Conservation (phyloP, 1,139 yeast genomes). For the Taphrina deformans region DNA sequence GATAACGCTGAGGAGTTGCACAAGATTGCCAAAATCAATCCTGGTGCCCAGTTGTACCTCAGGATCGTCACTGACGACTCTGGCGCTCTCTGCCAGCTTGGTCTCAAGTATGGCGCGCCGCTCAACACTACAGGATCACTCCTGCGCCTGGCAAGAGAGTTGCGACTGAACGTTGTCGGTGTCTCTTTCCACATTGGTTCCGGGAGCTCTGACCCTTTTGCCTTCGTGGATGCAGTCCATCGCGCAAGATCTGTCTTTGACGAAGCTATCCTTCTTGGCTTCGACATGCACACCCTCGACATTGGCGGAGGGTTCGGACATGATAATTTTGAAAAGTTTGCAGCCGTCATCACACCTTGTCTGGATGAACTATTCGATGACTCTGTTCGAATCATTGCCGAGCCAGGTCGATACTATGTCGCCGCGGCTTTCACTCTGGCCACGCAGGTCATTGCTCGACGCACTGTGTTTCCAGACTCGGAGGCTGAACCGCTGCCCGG, state of each 20-base stretch:
- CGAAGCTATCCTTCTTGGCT: slow-evolving; percentile 53
- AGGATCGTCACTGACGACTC: slow-evolving; percentile 91
- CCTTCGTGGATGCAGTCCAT: slow-evolving; percentile 67
- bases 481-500: slow-evolving; percentile 25
- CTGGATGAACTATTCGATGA: slow-evolving; percentile 62
- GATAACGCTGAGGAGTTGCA: slow-evolving; percentile 83
- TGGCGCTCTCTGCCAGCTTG: slow-evolving; percentile 79
- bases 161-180: slow-evolving; percentile 69
- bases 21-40: slow-evolving; percentile 69
- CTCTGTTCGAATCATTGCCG: slow-evolving; percentile 70
- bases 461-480: slow-evolving; percentile 48
- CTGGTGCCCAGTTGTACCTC: slow-evolving; percentile 66
- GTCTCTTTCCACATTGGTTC: slow-evolving; percentile 96
- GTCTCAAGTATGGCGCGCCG: slow-evolving; percentile 86
- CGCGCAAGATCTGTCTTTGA: slow-evolving; percentile 76
- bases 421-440: slow-evolving; percentile 85
- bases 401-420: slow-evolving; percentile 90
- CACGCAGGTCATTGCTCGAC: slow-evolving; percentile 77
- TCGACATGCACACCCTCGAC: slow-evolving; percentile 61
- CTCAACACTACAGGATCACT: slow-evolving; percentile 57
- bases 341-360: slow-evolving; percentile 58
- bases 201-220: slow-evolving; percentile 75
- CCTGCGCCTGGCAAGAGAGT: slow-evolving; percentile 61
- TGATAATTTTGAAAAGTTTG: slow-evolving; percentile 63
- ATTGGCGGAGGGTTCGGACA: slow-evolving; percentile 92